Evolutionary conservation across 2,329 filamentous ascomycete species (phyloP), one percentile per base, ranked within the genome.

Genomic region (Diaporthe vaccinii): DNA sequence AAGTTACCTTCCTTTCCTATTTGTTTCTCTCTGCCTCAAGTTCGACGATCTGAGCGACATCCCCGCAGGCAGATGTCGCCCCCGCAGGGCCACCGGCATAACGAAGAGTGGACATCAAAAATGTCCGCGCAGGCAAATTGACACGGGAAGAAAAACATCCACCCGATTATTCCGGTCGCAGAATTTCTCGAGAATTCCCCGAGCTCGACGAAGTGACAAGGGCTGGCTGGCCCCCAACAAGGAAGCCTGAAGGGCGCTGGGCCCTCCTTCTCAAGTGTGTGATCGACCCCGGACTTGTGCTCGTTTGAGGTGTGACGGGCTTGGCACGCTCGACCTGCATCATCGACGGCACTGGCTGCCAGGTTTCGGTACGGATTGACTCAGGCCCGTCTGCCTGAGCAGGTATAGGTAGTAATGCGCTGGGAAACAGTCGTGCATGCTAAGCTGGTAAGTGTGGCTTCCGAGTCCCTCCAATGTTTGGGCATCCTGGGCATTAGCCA

Each of bases 261-360:
- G 58, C 36, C 34, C 57, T 22, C 36, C 22, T 25, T 25, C 14
- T 22, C n/a, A 12, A 46, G 7, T 68, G 65, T 68, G 53, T 68
- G 65, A 68, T 68, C 65, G 65, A 53, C 65, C 65, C 22, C 49
- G 61, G 41, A 61, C 34, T 4, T 59, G 34, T 59, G 20, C 39
- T 65, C 15, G 59, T 41, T 46, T 46, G 39, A 65, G 41, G 41
- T 67, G 61, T 67, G 41, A 34, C 44, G 62, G 44, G 62, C 62
- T 68, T 68, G 62, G 62, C 62, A 44, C 62, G 46, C 62, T 25
- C 62, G 62, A 36, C 62, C 44, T 68, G 44, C 44, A 68, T 36
- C 61, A 65, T 65, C 61, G 41, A 34, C 25, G 61, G 9, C 17
- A 22, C n/a, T 65, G 39, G 41, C 59, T 25, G 25, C 15, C 59